A percentile compares a stretch with the other conserved stretches of the same genome.
Conservation (phyloP, 2,329 filamentous ascomycete genomes). For the Fusarium brevicatenulatum region DNA sequence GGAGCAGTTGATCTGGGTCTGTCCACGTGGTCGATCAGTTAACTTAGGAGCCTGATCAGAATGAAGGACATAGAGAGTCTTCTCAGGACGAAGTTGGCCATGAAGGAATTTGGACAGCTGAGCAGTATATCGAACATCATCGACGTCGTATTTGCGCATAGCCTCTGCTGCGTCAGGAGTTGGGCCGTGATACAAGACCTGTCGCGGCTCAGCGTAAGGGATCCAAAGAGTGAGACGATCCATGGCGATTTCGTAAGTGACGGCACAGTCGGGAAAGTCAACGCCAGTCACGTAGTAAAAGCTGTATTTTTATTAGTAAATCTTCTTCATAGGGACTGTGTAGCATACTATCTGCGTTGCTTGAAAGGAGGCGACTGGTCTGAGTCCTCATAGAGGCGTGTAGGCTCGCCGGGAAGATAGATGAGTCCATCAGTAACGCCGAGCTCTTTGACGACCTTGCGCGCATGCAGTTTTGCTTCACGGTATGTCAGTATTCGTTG, state of each 20-base stretch:
- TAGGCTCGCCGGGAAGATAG: constrained; percentile 64
- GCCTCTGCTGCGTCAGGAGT: constrained; percentile 71
- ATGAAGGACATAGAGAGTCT: constrained; percentile 59
- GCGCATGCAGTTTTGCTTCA: constrained; percentile 66
- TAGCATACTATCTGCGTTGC: constrained; percentile 66
- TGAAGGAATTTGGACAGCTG: constrained; percentile 62
- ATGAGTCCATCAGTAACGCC: constrained; percentile 62
- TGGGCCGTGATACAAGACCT: constrained; percentile 72
- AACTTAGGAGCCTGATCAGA: constrained; percentile 52
- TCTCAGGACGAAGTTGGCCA: constrained; percentile 54
- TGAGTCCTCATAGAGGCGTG: constrained; percentile 65
- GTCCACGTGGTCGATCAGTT: constrained; percentile 51
- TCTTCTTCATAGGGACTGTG: neutral
- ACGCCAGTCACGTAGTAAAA: constrained; percentile 69
- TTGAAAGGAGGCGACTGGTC: constrained; percentile 66
- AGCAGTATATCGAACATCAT: constrained; percentile 71
- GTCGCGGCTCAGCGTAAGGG: constrained; percentile 70
- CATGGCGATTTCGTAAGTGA: constrained; percentile 66
- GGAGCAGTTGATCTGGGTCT: constrained; percentile 58
- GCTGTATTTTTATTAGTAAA: constrained; percentile 47
- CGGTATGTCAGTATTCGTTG: neutral
- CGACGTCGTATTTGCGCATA: constrained; percentile 71
- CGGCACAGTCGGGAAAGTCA: constrained; percentile 63
- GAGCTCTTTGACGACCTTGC: constrained; percentile 64
- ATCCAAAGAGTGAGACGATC: constrained; percentile 79